phyloP scores from a whole-genome alignment of 2,329 filamentous ascomycete species.

The Davidsoniella virescens region DNA sequence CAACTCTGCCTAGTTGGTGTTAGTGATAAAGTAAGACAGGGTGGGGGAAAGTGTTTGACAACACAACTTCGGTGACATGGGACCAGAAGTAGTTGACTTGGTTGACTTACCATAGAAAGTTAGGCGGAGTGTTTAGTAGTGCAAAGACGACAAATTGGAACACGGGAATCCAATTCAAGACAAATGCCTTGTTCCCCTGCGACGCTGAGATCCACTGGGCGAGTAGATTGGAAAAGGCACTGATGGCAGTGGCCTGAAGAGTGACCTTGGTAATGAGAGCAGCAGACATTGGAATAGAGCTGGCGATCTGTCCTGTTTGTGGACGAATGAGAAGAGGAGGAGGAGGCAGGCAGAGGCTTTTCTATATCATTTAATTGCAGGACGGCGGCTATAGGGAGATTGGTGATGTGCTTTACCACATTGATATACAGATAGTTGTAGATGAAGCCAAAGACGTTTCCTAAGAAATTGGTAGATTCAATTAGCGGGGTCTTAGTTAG shows the following conservation, averaged over 20 bases:
- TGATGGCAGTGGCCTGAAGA: slow-evolving; percentile 48
- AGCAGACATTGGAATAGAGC: slow-evolving; percentile 8
- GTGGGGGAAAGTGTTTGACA: too few species aligned
- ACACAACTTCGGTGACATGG: background rate
- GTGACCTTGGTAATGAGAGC: slow-evolving; percentile 43
- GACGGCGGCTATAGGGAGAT: too few species aligned
- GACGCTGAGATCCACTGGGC: slow-evolving; percentile 55
- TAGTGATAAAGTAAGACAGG: background rate
- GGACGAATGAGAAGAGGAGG: slow-evolving; percentile 14
- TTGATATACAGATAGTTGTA: too few species aligned
- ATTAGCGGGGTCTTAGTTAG: too few species aligned
- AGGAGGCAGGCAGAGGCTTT: background rate
- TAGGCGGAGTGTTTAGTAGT: slow-evolving; percentile 59
- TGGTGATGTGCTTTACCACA: too few species aligned
- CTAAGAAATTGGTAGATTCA: too few species aligned
- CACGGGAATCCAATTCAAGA: slow-evolving; percentile 50
- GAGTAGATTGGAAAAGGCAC: slow-evolving; percentile 52
- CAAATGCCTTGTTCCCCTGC: slow-evolving; percentile 32
- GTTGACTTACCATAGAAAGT: slow-evolving; percentile 53
- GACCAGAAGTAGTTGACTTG: too few species aligned
- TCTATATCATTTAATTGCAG: too few species aligned
- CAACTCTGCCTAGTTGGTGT: slow-evolving; percentile 48
- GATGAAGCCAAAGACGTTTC: too few species aligned
- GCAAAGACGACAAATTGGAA: slow-evolving; percentile 65
- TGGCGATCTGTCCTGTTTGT: slow-evolving; percentile 17